Conservation (phyloP, 2,329 filamentous ascomycete genomes). For the Fusarium pseudonygamai region DNA sequence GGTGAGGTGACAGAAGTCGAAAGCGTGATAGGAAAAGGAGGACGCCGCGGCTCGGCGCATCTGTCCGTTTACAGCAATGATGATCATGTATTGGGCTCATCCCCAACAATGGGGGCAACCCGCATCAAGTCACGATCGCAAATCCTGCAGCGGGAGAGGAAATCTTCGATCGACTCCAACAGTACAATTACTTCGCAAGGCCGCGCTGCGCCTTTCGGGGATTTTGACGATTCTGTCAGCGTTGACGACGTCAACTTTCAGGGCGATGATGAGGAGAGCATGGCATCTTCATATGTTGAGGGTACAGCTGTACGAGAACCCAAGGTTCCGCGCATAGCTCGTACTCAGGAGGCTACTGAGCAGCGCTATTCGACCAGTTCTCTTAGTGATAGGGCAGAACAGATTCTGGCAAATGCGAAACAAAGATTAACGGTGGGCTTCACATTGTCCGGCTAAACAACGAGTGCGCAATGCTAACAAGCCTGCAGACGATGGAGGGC, state of each 20-base stretch:
- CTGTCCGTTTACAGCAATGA: conserved; percentile 48
- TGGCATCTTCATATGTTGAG: conserved; percentile 65
- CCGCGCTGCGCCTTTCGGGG: conserved; percentile 60
- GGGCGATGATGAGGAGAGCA: conserved; percentile 73
- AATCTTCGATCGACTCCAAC: conserved; percentile 67
- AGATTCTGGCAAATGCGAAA: conserved; percentile 94
- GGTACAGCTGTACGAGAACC: conserved; percentile 50
- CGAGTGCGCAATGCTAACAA: conserved; percentile 19
- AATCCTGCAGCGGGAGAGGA: conserved; percentile 57
- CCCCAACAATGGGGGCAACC: conserved; percentile 57
- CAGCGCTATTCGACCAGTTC: conserved; percentile 77
- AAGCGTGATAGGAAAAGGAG: conserved; percentile 56
- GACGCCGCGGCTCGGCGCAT: conserved; percentile 51
- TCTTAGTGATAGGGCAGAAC: conserved; percentile 83
- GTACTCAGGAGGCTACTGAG: conserved; percentile 48
- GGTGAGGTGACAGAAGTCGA: conserved; percentile 66
- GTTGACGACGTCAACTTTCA: conserved; percentile 73
- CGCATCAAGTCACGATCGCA: conserved; percentile 57
- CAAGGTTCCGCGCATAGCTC: conserved; percentile 12
- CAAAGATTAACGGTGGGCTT: conserved; percentile 80
- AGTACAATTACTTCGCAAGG: conserved; percentile 68
- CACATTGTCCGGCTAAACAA: background rate
- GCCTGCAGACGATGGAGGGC: conserved; percentile 84
- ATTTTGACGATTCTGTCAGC: conserved; percentile 70
- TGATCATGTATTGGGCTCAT: conserved; percentile 52